A percentile compares a stretch with the other conserved stretches of the same genome.
These are phyloP conservation scores for Clitocybe nebularis DNA, from an alignment of 1,284 basidiomycete genomes.

Conservation along the genomic window DNA sequence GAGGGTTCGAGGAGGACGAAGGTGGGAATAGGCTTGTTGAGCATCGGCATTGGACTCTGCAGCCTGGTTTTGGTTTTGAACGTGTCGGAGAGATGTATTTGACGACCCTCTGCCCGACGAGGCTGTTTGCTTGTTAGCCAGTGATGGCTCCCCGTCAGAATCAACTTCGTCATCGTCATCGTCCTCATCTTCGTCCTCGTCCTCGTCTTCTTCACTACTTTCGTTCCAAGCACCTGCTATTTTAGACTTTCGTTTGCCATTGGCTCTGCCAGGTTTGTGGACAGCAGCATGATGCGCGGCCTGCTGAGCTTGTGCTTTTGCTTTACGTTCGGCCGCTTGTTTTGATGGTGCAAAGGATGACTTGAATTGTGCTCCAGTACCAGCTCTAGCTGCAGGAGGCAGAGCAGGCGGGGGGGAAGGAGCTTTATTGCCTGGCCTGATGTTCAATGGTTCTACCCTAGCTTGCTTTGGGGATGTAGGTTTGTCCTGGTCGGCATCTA, in stretches of 20 bases:
- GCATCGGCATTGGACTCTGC: conserved; percentile 14
- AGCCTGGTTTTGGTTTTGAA: conserved; percentile 18
- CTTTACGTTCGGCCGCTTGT: conserved; percentile 78
- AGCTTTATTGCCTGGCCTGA: conserved; percentile 18
- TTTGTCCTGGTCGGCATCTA: conserved; percentile 50
- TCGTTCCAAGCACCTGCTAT: conserved; percentile 61
- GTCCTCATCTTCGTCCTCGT: conserved; percentile 76
- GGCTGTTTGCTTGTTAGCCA: conserved; percentile 26
- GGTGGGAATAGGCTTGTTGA: conserved; percentile 28
- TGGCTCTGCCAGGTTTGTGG: conserved; percentile 67
- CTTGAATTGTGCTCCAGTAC: conserved; percentile 41
- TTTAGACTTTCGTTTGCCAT: conserved; percentile 48
- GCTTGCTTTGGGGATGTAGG: conserved; percentile 17
- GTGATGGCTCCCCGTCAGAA: conserved; percentile 51
- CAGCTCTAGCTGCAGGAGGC: conserved; percentile 22
- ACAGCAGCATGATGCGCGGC: conserved; percentile 72
- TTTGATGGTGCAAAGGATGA: conserved; percentile 85
- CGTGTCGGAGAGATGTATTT: conserved; percentile 22
- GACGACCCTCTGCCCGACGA: conserved; percentile 23
- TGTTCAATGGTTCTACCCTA: conserved; percentile 26
- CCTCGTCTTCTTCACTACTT: conserved; percentile 77
- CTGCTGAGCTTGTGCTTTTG: conserved; percentile 77
- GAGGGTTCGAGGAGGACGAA: conserved; percentile 40
- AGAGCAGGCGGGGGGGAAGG: conserved; percentile 25
- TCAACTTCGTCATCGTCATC: conserved; percentile 78